Evolutionary conservation across 1,139 yeast genomes (phyloP).

Genomic region (Geotrichum histeridarum): DNA sequence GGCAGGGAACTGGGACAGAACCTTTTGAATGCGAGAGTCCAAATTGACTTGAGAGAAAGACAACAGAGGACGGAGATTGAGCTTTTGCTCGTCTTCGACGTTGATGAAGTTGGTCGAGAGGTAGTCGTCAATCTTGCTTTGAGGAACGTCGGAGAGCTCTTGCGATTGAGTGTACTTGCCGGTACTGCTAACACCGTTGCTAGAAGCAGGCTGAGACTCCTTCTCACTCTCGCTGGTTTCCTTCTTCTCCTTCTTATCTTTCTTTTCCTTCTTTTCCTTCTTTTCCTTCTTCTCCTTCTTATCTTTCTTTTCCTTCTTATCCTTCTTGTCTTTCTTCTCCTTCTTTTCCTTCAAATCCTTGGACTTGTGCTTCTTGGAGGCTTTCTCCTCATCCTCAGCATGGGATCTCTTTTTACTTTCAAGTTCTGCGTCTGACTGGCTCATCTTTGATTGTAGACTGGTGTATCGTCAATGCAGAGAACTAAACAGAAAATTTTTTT

Average conservation of each 20-base stretch:
- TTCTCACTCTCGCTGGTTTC: constrained; percentile 40
- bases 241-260: constrained; percentile 35
- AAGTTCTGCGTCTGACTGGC: constrained; percentile 10
- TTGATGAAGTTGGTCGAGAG: constrained; percentile 68
- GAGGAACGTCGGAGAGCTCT: constrained; percentile 35
- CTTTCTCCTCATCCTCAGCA: constrained; percentile 15
- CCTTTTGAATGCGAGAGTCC: constrained; percentile 50
- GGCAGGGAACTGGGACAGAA: constrained; percentile 65
- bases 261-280: constrained; percentile 48
- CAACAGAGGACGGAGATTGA: constrained; percentile 60
- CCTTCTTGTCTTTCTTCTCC: constrained; percentile 26
- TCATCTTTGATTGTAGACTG: constrained; percentile 5
- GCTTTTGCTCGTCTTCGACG: constrained; percentile 59
- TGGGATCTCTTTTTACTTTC: constrained; percentile 15
- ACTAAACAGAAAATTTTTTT: background rate
- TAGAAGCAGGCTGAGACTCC: constrained; percentile 6
- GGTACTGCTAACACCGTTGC: background rate
- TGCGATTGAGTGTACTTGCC: constrained; percentile 12
- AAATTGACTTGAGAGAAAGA: constrained; percentile 60
- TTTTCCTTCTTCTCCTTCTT: constrained; percentile 42
- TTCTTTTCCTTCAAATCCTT: constrained; percentile 23
- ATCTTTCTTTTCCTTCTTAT: constrained; percentile 24
- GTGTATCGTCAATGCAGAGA: background rate
- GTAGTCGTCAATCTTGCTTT: constrained; percentile 57
- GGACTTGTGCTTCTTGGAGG: constrained; percentile 18